A percentile compares a stretch with the other conserved stretches of the same genome.
Evolutionary conservation across 192 early-diverging fungal species (phyloP).

Genomic region (Backusella liffmaniae): DNA sequence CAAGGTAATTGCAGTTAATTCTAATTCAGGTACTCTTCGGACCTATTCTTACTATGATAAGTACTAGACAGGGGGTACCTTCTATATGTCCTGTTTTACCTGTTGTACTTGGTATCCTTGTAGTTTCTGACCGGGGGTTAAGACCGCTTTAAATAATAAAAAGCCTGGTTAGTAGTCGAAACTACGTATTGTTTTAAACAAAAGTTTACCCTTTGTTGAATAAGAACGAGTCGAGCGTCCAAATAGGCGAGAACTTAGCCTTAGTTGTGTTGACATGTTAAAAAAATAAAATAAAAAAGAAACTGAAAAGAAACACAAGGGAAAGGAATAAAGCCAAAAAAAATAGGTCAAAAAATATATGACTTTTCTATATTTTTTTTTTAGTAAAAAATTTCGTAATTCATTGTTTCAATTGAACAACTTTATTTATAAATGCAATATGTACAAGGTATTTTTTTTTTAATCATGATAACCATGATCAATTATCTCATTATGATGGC

Average conservation of each 20-base stretch:
- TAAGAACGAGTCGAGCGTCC: not conserved
- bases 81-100: slow-evolving; percentile 8
- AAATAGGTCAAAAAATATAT: not conserved
- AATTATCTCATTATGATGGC: not conserved
- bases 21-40: slow-evolving; percentile 68
- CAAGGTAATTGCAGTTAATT: slow-evolving; percentile 73
- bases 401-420: no score
- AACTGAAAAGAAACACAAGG: not conserved
- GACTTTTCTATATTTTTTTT: not conserved
- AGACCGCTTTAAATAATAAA: not conserved
- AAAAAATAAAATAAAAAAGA: not conserved
- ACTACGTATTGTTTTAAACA: not conserved
- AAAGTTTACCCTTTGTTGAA: slow-evolving; percentile 9
- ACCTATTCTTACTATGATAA: slow-evolving; percentile 27
- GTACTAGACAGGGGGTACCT: no score
- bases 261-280: slow-evolving; percentile 17
- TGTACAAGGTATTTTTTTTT: not conserved
- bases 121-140: slow-evolving; percentile 13
- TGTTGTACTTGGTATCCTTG: slow-evolving; percentile 22
- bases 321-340: not conserved
- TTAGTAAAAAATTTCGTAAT: no score
- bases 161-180: not conserved
- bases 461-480: not conserved
- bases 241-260: slow-evolving; percentile 5
- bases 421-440: not conserved